These are phyloP conservation scores for Pseudogymnoascus sp. DNA, from an alignment of 2,329 filamentous ascomycete genomes.

Conservation along the genomic window DNA sequence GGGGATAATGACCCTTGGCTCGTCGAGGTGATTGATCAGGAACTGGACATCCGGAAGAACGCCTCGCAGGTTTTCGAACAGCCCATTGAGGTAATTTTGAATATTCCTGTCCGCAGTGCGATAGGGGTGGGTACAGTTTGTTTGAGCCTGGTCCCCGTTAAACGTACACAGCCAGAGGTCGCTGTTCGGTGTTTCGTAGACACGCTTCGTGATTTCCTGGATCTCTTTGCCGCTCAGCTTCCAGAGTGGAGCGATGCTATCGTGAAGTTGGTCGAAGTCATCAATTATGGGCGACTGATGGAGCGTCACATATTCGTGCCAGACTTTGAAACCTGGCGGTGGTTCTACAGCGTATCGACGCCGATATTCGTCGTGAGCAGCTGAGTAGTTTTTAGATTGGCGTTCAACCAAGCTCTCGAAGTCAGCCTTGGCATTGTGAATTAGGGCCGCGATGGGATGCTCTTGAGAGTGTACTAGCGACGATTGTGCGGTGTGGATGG, in stretches of 20 bases:
- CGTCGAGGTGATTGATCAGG: conserved; percentile 42
- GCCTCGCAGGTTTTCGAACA: conserved; percentile 23
- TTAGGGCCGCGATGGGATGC: conserved; percentile 61
- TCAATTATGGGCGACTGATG: conserved; percentile 41
- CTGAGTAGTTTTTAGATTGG: conserved; percentile 68
- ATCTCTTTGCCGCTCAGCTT: conserved; percentile 31
- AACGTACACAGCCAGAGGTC: neutral
- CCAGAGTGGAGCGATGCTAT: conserved; percentile 36
- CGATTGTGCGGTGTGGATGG: neutral
- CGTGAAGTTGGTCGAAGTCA: conserved; percentile 40
- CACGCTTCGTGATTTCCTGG: conserved; percentile 12
- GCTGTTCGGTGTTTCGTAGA: neutral
- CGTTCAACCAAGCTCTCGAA: conserved; percentile 46
- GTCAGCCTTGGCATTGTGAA: conserved; percentile 51
- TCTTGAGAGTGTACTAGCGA: neutral
- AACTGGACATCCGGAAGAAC: conserved; percentile 34
- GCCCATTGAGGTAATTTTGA: conserved; percentile 26
- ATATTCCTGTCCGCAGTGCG: conserved; percentile 32
- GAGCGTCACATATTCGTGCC: conserved; percentile 37
- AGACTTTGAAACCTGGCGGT: conserved; percentile 39
- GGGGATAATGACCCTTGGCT: conserved; percentile 35
- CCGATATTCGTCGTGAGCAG: conserved; percentile 57
- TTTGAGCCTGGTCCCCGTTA: conserved; percentile 17
- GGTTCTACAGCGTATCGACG: conserved; percentile 37
- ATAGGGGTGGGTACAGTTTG: conserved; percentile 29